Conservation (phyloP, 2,329 filamentous ascomycete genomes). For the Pseudocercospora pini-densiflorae region DNA sequence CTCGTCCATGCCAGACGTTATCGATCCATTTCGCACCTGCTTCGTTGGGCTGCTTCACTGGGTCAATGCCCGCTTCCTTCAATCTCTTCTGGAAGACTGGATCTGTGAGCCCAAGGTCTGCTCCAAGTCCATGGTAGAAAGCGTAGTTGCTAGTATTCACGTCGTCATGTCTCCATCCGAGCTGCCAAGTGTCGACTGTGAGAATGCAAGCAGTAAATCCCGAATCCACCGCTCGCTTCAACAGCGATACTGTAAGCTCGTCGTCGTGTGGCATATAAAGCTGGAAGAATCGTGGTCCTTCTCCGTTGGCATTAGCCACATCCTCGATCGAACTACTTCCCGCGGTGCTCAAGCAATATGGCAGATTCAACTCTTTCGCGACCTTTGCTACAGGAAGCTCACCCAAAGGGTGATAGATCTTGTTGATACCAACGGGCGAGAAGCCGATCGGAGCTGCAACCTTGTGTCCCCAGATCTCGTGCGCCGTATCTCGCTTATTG, state of each 20-base stretch:
- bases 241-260: constrained; percentile 60
- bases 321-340: constrained; percentile 62
- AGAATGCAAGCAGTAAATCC: constrained; percentile 64
- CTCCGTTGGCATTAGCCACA: constrained; percentile 61
- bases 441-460: constrained; percentile 67
- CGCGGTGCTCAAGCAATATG: constrained; percentile 65
- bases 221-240: constrained; percentile 58
- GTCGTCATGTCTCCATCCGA: constrained; percentile 66
- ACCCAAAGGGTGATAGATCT: constrained; percentile 64
- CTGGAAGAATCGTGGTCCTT: constrained; percentile 62
- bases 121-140: constrained; percentile 65
- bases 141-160: constrained; percentile 63
- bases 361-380: constrained; percentile 62
- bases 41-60: constrained; percentile 55
- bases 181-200: constrained; percentile 67
- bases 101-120: constrained; percentile 62
- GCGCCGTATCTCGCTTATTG: constrained; percentile 61
- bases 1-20: constrained; percentile 65
- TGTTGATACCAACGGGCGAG: constrained; percentile 68
- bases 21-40: constrained; percentile 68
- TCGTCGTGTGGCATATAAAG: constrained; percentile 69
- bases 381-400: constrained; percentile 65
- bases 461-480: constrained; percentile 64
- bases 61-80: constrained; percentile 58
- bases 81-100: constrained; percentile 63